phyloP scores from a whole-genome alignment of 768 basidiomycete genomes.

The Wakefieldia striispora region DNA sequence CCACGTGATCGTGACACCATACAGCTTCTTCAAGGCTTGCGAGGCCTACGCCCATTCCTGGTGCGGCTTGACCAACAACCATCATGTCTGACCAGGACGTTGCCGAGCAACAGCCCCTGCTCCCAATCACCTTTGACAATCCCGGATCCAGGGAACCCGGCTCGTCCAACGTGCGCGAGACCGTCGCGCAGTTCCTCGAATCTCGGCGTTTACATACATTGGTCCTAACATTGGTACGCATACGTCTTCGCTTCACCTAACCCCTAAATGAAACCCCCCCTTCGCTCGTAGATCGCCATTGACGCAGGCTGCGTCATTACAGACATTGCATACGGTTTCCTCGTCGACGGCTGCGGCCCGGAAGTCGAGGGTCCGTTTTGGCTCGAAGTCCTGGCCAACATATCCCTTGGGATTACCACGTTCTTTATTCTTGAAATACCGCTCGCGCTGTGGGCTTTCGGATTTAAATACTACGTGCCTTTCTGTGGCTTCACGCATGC shows the following conservation, averaged over 20 bases:
- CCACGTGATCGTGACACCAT: constrained; percentile 26
- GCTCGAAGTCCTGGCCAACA: constrained; percentile 58
- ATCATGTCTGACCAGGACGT: constrained; percentile 35
- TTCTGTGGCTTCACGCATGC: constrained; percentile 53
- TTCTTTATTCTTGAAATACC: constrained; percentile 81
- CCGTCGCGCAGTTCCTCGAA: constrained; percentile 50
- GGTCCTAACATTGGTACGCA: constrained; percentile 56
- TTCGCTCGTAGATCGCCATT: constrained; percentile 45
- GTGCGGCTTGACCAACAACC: constrained; percentile 20
- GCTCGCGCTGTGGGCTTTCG: constrained; percentile 63
- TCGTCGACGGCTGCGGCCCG: constrained; percentile 49
- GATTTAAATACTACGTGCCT: constrained; percentile 61
- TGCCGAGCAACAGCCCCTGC: constrained; percentile 50
- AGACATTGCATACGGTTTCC: constrained; percentile 68
- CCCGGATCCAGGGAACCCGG: constrained; percentile 4
- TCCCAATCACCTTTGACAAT: constrained; percentile 30
- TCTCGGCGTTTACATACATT: constrained; percentile 50
- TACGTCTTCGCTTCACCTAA: constrained; percentile 17
- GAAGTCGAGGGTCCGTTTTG: constrained; percentile 50
- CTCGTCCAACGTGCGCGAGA: constrained; percentile 27
- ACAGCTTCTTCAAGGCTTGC: background rate
- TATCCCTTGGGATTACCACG: constrained; percentile 67
- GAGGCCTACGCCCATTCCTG: constrained; percentile 2
- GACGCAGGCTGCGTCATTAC: constrained; percentile 71
- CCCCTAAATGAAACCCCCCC: constrained; percentile 7